Conservation (phyloP, 1,284 basidiomycete genomes). For the Cerioporus squamosus region DNA sequence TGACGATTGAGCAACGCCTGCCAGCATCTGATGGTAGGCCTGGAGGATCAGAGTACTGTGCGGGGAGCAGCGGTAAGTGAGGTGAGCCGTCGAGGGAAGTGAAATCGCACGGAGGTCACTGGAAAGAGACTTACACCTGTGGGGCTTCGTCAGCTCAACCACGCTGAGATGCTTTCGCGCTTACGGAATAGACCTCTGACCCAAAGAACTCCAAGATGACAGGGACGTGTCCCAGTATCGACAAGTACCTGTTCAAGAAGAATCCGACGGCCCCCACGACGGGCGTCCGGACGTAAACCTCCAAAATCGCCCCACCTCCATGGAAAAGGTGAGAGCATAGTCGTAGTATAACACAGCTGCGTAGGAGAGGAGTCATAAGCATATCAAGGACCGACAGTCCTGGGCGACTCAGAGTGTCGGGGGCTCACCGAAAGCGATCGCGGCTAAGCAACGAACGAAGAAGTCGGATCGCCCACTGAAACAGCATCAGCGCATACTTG, state of each 20-base stretch:
- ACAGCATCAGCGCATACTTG: no score
- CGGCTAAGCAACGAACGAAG: not conserved
- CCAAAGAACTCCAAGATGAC: conserved; percentile 7
- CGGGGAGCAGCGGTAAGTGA: no score
- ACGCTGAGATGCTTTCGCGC: no score
- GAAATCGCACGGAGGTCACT: no score
- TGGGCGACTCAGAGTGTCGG: no score
- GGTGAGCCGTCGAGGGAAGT: no score
- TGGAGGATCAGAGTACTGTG: not conserved
- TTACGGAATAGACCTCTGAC: not conserved
- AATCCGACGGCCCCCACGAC: conserved; percentile 4
- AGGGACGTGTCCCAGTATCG: conserved; percentile 4
- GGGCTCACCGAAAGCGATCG: not conserved
- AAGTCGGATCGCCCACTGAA: no score
- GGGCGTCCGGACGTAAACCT: not conserved
- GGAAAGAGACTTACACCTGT: no score
- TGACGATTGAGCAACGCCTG: conserved; percentile 1
- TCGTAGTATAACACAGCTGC: conserved; percentile 7
- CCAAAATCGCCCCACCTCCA: conserved; percentile 26
- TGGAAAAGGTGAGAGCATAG: conserved; percentile 31
- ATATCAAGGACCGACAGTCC: no score
- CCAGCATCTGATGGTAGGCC: conserved; percentile 8
- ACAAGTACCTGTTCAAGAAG: conserved; percentile 11
- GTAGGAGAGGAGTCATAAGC: not conserved
- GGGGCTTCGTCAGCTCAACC: not conserved